phyloP scores from a whole-genome alignment of 129 eudicot species.

The Mikania micrantha region DNA sequence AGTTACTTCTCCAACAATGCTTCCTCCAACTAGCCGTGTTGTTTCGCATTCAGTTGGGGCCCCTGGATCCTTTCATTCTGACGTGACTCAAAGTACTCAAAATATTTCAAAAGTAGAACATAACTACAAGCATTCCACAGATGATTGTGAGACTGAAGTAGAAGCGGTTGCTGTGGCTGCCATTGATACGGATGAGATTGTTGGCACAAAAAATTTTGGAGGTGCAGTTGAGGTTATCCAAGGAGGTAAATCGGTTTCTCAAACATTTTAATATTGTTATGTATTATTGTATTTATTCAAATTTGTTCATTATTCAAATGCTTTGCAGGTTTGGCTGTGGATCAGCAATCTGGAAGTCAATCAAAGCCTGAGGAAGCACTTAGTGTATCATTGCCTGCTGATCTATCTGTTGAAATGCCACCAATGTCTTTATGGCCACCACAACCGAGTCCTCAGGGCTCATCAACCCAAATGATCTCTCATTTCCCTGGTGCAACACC shows the following conservation, averaged over 20 bases:
- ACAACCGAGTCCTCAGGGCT: slow-evolving; percentile 77
- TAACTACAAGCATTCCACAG: slow-evolving; percentile 40
- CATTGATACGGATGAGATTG: slow-evolving; percentile 53
- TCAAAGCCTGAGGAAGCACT: slow-evolving; percentile 70
- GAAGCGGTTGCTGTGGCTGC: slow-evolving; percentile 84
- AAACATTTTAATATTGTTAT: neutral
- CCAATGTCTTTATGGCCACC: slow-evolving; percentile 89
- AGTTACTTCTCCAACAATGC: slow-evolving; percentile 86
- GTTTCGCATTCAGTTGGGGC: slow-evolving; percentile 69
- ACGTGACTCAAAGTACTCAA: slow-evolving; percentile 40
- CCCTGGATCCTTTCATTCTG: slow-evolving; percentile 56
- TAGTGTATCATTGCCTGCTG: slow-evolving; percentile 94
- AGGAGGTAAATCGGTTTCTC: slow-evolving; percentile 26
- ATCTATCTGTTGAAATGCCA: slow-evolving; percentile 88
- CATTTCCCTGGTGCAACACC: slow-evolving; percentile 71
- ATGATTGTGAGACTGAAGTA: slow-evolving; percentile 71
- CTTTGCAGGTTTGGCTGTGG: slow-evolving; percentile 44
- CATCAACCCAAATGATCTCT: slow-evolving; percentile 67
- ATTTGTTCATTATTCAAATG: neutral
- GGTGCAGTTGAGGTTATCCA: slow-evolving; percentile 36
- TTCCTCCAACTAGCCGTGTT: slow-evolving; percentile 59
- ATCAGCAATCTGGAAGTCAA: slow-evolving; percentile 57
- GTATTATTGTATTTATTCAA: neutral
- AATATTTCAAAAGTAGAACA: slow-evolving; percentile 36
- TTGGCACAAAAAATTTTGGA: slow-evolving; percentile 38